Base-by-base conservation (phyloP, 2,329 filamentous ascomycete species). In the Chrysosporium queenslandicum region DNA sequence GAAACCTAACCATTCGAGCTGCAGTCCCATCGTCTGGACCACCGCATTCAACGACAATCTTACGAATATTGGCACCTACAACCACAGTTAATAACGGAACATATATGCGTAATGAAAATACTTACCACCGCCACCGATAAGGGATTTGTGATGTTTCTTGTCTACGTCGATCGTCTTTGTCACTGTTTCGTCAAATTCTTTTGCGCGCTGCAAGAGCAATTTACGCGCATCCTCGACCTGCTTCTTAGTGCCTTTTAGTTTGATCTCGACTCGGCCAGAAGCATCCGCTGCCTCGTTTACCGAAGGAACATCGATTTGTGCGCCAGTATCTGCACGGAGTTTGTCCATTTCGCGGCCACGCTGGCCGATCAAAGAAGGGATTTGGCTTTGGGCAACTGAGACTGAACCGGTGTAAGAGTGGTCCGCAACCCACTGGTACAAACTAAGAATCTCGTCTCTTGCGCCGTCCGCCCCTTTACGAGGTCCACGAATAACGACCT, bases 191-290 rank as follows among this genome's bases (percentile, higher is more conserved):
- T 97, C 89, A 60, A 96, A 96, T 18, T 89, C 77, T 56, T 83
- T 84, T 51, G 86, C 85, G 72, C 90, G 89, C 71, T 92, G 86
- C 67, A 91, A 82, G 21, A 98, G 77, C 46, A 92, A 73, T 73
- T 92, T 92, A 79, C 92, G 92, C 3, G 92, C 91, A 60, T 90
- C 86, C 46, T 89, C 83, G 47, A 98, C 92, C 65, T 92, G 85
- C 59, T 86, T 76, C 74, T 94, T 92, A 21, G 88, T 94, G 51
- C 92, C 92, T 78, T 89, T 94, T 69, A 98, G 80, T 66, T 82
- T 83, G 63, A 98, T 91, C 62, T 95, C 87, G 12, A 92, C 88
- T 55, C 83, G 78, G 8, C 82, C 79, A 46, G 78, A 77, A 8
- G 78, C 73, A 60, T 83, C 79, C 23, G 76, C 73, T 14, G 80